Evolutionary conservation across 192 early-diverging fungal species (phyloP).

Genomic region (Diversispora epigaea): DNA sequence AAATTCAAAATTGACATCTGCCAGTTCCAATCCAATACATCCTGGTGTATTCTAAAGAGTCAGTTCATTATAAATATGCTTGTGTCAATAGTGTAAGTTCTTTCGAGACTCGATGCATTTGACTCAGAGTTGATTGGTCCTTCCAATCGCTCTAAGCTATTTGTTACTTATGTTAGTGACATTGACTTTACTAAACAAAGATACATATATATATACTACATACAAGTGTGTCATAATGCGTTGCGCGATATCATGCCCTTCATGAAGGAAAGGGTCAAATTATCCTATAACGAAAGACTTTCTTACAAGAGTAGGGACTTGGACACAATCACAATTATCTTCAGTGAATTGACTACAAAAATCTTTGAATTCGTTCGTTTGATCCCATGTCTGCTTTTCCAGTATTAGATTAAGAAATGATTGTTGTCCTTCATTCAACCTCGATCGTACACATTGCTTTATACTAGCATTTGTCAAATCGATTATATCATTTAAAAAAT

Average conservation of each 20-base stretch:
- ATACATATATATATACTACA: not conserved
- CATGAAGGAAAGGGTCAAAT: constrained; percentile 8
- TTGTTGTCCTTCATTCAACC: not conserved
- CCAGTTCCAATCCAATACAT: constrained; percentile 18
- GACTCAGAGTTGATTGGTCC: not conserved
- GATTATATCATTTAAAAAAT: constrained; percentile 16
- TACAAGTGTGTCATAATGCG: constrained; percentile 19
- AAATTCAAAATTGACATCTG: constrained; percentile 18
- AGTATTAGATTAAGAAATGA: not conserved
- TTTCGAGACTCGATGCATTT: constrained; percentile 8
- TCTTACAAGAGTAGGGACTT: not conserved
- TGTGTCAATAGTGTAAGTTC: constrained; percentile 15
- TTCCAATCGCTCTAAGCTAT: constrained; percentile 19
- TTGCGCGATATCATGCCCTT: constrained; percentile 27
- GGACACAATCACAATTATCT: not conserved
- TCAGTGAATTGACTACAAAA: constrained; percentile 16
- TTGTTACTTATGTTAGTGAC: too few species aligned
- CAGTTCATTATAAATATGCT: constrained; percentile 20
- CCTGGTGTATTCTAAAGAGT: constrained; percentile 11
- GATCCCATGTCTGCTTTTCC: not conserved
- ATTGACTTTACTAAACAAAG: not conserved
- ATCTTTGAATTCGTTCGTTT: not conserved
- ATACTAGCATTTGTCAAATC: not conserved
- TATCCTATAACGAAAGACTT: constrained; percentile 4
- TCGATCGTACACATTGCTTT: not conserved